Percentiles rank a stretch among this genome's conserved stretches.
Conservation (phyloP, 129 eudicot species). For the Centrapalus pauciflorus region DNA sequence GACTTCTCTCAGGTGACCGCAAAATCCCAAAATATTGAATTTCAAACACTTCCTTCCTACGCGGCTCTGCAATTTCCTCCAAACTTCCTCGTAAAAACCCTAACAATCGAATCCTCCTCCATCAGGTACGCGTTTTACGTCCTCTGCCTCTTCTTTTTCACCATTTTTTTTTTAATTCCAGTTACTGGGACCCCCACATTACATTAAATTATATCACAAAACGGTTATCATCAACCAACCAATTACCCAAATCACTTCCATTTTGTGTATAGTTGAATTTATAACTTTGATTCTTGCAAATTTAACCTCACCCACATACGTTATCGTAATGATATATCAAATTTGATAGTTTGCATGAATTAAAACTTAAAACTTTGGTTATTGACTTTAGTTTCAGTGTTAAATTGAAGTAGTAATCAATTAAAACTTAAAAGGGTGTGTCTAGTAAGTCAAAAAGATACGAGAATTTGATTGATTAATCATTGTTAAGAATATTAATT, state of each 20-base stretch:
- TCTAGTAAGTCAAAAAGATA: too few relatives aligned
- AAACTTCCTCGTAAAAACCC: slow-evolving; percentile 28
- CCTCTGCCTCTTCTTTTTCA: background rate
- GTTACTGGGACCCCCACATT: background rate
- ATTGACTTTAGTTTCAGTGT: too few relatives aligned
- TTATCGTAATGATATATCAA: too few relatives aligned
- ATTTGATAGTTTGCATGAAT: too few relatives aligned
- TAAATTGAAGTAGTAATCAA: background rate
- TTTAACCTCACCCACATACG: too few relatives aligned
- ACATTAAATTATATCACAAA: background rate
- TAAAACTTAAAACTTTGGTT: background rate
- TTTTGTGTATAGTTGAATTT: too few relatives aligned
- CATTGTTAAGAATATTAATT: too few relatives aligned
- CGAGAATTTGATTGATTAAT: too few relatives aligned
- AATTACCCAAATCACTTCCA: too few relatives aligned
- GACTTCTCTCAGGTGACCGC: background rate
- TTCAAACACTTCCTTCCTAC: background rate
- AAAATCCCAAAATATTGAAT: background rate
- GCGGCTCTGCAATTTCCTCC: slow-evolving; percentile 27
- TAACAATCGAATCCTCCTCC: background rate
- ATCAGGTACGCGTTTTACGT: slow-evolving; percentile 17
- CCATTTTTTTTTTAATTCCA: background rate
- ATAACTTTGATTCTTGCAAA: too few relatives aligned
- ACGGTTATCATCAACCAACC: background rate
- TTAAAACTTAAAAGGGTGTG: too few relatives aligned